Evolutionary conservation across 306 rosid species (phyloP).

Genomic region (Inga oerstediana): DNA sequence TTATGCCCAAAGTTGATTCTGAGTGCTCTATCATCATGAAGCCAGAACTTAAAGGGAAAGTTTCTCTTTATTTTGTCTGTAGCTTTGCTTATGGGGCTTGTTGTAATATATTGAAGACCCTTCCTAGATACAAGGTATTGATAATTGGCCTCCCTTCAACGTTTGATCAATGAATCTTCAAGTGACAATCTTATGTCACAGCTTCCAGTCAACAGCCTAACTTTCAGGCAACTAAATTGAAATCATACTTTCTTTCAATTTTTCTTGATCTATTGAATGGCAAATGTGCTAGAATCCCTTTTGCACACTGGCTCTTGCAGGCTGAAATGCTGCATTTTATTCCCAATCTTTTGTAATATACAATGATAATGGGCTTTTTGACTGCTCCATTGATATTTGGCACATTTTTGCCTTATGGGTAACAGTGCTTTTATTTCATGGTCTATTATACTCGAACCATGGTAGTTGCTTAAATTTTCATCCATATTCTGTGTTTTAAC

Average conservation of each 20-base stretch:
- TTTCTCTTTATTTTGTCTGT: slow-evolving; percentile 1
- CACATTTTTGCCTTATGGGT: not conserved
- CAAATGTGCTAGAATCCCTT: not conserved
- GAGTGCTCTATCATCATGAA: slow-evolving; percentile 13
- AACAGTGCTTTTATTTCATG: not conserved
- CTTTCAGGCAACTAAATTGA: not conserved
- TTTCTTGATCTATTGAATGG: not conserved
- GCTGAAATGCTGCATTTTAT: not conserved
- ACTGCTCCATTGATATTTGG: not conserved
- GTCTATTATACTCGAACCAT: not conserved
- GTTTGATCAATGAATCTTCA: not conserved
- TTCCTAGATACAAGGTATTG: not conserved
- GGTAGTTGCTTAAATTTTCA: not conserved
- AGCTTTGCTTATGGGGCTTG: not conserved
- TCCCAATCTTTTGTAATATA: not conserved
- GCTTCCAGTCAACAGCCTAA: not conserved
- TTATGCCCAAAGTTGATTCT: not conserved
- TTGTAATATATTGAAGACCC: not conserved
- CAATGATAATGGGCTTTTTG: not conserved
- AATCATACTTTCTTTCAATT: not conserved
- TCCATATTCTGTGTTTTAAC: not conserved
- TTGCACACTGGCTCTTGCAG: not conserved
- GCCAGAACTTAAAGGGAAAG: not conserved
- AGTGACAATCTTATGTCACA: not conserved
- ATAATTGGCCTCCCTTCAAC: not conserved